Evolutionary conservation across 768 basidiomycete genomes (phyloP).

Genomic region (Suillus luteus): DNA sequence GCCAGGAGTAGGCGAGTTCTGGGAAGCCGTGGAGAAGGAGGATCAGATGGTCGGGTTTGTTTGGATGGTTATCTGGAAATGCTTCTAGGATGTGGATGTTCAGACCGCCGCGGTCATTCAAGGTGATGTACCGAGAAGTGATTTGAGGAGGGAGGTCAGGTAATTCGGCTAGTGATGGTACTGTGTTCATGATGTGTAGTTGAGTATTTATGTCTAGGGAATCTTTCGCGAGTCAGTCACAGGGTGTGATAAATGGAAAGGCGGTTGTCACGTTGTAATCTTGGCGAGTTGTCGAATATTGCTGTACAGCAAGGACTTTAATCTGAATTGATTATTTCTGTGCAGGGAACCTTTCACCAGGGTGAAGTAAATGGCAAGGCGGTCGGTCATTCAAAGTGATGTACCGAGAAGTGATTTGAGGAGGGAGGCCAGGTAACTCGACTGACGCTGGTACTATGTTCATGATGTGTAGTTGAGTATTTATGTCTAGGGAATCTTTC

Average conservation of each 20-base stretch:
- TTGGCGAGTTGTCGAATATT: background rate
- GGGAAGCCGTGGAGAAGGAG: constrained; percentile 69
- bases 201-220: background rate
- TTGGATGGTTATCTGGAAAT: constrained; percentile 25
- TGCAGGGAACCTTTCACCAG: no score
- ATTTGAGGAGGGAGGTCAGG: constrained; percentile 33
- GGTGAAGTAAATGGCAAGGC: no score
- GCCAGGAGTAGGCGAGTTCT: constrained; percentile 67
- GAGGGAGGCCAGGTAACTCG: constrained; percentile 24
- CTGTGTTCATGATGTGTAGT: background rate
- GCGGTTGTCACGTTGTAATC: background rate
- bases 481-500: no score
- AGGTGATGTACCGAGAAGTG: constrained; percentile 40
- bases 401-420: constrained; percentile 40
- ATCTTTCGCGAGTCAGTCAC: no score
- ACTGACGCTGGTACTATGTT: background rate
- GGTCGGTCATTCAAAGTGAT: constrained; percentile 47
- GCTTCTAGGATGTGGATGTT: constrained; percentile 53
- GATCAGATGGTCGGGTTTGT: constrained; percentile 44
- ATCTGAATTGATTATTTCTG: no score
- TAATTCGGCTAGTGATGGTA: background rate
- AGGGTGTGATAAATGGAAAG: background rate
- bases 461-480: background rate
- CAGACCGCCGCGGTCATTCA: constrained; percentile 48
- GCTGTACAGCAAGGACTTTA: no score